Conservation (phyloP, 129 eudicot genomes). For the Flaveria linearis region DNA sequence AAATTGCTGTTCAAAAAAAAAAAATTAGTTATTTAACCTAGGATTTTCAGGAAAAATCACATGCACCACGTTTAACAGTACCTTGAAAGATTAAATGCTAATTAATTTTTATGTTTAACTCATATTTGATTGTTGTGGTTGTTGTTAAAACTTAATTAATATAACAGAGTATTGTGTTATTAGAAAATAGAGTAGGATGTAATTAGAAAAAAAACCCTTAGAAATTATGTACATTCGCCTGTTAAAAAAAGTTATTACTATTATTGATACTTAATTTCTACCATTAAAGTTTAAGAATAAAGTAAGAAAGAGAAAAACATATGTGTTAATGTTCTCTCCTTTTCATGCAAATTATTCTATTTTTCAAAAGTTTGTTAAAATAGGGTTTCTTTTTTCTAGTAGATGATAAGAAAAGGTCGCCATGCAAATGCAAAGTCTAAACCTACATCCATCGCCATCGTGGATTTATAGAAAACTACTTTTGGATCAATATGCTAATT, state of each 20-base stretch:
- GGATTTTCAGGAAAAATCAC: no score
- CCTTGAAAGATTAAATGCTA: no score
- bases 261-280: neutral
- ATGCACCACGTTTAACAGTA: no score
- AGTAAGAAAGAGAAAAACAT: slow-evolving; percentile 34
- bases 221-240: no score
- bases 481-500: slow-evolving; percentile 29
- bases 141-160: no score
- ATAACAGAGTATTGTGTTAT: no score
- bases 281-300: neutral
- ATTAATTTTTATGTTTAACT: no score
- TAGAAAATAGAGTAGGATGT: no score
- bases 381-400: slow-evolving; percentile 33
- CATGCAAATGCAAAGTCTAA: slow-evolving; percentile 73
- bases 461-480: slow-evolving; percentile 40
- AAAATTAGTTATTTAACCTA: no score
- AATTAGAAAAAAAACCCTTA: no score
- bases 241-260: neutral
- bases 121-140: no score
- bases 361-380: slow-evolving; percentile 38
- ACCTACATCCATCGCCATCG: slow-evolving; percentile 35
- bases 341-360: slow-evolving; percentile 46
- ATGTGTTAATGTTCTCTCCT: slow-evolving; percentile 49
- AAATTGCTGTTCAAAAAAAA: no score
- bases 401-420: slow-evolving; percentile 38